These are phyloP conservation scores for Neoarthrinium moseri DNA, from an alignment of 2,329 filamentous ascomycete genomes.

Conservation along the genomic window DNA sequence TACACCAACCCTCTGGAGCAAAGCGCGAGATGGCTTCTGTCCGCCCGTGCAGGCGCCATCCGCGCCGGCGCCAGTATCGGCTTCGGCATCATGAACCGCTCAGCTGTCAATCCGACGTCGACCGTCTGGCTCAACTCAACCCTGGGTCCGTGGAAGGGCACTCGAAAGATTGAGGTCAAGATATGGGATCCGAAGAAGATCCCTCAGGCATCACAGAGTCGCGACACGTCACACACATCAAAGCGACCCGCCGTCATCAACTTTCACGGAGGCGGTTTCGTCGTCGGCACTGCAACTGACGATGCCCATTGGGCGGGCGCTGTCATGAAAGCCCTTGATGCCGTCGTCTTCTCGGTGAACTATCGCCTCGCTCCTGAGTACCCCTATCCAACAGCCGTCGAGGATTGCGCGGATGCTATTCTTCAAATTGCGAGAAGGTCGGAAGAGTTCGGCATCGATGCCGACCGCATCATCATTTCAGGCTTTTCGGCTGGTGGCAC, in stretches of 20 bases:
- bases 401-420: slow-evolving; percentile 64
- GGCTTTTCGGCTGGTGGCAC: slow-evolving; percentile 65
- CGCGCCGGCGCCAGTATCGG: slow-evolving; percentile 19
- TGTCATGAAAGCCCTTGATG: slow-evolving; percentile 49
- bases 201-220: background rate
- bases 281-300: slow-evolving; percentile 60
- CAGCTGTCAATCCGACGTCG: slow-evolving; percentile 14
- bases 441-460: slow-evolving; percentile 56
- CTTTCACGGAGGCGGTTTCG: slow-evolving; percentile 67
- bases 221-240: background rate
- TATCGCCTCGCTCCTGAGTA: slow-evolving; percentile 65
- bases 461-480: slow-evolving; percentile 52
- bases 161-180: slow-evolving; percentile 20
- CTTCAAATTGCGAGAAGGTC: slow-evolving; percentile 56
- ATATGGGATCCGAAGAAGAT: slow-evolving; percentile 25
- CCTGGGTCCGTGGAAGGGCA: slow-evolving; percentile 19
- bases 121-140: slow-evolving; percentile 25
- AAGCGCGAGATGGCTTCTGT: slow-evolving; percentile 20
- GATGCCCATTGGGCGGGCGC: slow-evolving; percentile 58
- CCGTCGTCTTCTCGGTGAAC: slow-evolving; percentile 62
- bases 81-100: slow-evolving; percentile 20
- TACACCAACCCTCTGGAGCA: slow-evolving; percentile 12
- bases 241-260: slow-evolving; percentile 56
- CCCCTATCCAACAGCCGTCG: slow-evolving; percentile 62
- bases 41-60: slow-evolving; percentile 21